A percentile compares a stretch with the other conserved stretches of the same genome.
Evolutionary conservation across 1,284 basidiomycete genomes (phyloP).

Genomic region (Ustilago loliicola): DNA sequence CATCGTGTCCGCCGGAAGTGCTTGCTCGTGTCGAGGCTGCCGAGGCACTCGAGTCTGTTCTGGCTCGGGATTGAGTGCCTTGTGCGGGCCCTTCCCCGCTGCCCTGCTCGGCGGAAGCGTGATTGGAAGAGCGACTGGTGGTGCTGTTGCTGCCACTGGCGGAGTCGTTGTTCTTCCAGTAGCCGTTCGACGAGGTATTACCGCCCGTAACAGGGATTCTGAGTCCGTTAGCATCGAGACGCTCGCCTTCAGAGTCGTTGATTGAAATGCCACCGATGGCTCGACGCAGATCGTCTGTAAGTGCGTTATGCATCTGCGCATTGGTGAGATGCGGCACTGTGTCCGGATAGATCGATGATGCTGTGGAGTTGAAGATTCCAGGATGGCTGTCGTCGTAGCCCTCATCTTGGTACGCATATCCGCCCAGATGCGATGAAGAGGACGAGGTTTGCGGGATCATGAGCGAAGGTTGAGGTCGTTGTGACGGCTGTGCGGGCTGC

Average conservation of each 20-base stretch:
- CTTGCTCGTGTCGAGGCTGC: conserved; percentile 28
- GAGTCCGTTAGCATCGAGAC: conserved; percentile 41
- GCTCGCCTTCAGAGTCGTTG: conserved; percentile 45
- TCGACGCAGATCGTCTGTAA: conserved; percentile 63
- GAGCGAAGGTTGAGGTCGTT: conserved; percentile 42
- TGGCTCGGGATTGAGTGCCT: conserved; percentile 7
- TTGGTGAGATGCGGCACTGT: conserved; percentile 58
- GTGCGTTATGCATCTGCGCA: conserved; percentile 51
- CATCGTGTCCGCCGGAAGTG: conserved; percentile 40
- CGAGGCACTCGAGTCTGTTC: conserved; percentile 31
- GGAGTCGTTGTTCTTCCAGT: conserved; percentile 36
- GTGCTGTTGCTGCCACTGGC: conserved; percentile 13
- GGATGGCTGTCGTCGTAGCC: conserved; percentile 55
- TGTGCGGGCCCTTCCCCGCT: conserved; percentile 10
- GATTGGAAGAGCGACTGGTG: conserved; percentile 12
- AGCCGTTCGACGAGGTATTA: conserved; percentile 43
- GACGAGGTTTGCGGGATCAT: conserved; percentile 39
- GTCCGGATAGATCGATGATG: conserved; percentile 59
- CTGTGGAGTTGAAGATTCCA: conserved; percentile 33
- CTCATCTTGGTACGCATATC: conserved; percentile 43
- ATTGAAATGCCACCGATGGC: conserved; percentile 61
- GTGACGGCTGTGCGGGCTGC: conserved; percentile 17
- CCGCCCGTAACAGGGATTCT: conserved; percentile 44
- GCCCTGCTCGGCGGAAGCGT: not conserved
- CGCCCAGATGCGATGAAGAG: conserved; percentile 28